Evolutionary conservation across 116 monocot species (phyloP).

Genomic region (Zostera marina): DNA sequence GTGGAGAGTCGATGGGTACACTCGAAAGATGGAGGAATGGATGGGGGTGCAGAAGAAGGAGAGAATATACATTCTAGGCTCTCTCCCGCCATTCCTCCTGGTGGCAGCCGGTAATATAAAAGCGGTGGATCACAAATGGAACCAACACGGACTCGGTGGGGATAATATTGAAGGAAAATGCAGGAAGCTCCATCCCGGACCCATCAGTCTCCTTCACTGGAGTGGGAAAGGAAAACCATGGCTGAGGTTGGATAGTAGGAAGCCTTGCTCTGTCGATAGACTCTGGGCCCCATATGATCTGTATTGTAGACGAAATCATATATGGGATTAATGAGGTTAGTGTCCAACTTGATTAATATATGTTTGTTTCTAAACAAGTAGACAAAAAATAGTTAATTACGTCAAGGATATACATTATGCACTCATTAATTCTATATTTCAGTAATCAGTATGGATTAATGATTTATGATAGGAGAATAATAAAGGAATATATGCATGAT

Average conservation of each 20-base stretch:
- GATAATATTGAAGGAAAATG: conserved; percentile 18
- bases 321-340: too few relatives aligned
- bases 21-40: conserved; percentile 16
- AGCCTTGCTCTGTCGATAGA: conserved; percentile 11
- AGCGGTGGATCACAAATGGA: conserved; percentile 18
- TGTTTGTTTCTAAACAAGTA: too few relatives aligned
- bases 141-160: conserved; percentile 19
- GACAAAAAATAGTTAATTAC: too few relatives aligned
- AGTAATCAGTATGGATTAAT: too few relatives aligned
- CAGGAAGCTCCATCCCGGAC: conserved; percentile 17
- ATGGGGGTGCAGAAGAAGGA: conserved; percentile 20
- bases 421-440: too few relatives aligned
- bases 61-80: conserved; percentile 18
- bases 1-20: conserved; percentile 14
- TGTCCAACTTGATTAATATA: not conserved
- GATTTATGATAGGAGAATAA: too few relatives aligned
- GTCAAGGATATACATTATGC: too few relatives aligned
- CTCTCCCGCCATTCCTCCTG: conserved; percentile 17
- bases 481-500: too few relatives aligned
- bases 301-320: not conserved
- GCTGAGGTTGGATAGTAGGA: conserved; percentile 15
- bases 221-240: conserved; percentile 23
- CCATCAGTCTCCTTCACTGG: conserved; percentile 18
- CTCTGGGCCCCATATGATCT: conserved; percentile 21
- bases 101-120: conserved; percentile 15